A percentile compares a stretch with the other conserved stretches of the same genome.
These are phyloP conservation scores for Zymoseptoria pseudotritici DNA, from an alignment of 2,329 filamentous ascomycete genomes.

Conservation along the genomic window DNA sequence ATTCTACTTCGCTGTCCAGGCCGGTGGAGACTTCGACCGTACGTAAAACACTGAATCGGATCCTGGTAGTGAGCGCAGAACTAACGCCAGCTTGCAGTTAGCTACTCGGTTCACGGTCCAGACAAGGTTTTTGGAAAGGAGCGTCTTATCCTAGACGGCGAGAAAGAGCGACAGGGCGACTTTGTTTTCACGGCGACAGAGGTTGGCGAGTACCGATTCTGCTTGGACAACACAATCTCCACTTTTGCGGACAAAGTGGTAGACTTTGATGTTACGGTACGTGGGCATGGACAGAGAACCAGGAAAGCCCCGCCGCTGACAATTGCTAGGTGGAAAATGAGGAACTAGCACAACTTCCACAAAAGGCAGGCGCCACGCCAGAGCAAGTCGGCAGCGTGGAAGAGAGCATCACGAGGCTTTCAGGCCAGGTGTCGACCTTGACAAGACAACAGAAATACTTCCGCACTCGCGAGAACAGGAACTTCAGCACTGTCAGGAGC, in stretches of 20 bases:
- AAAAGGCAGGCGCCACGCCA: slow-evolving; percentile 77
- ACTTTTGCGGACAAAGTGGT: slow-evolving; percentile 97
- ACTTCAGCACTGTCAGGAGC: slow-evolving; percentile 95
- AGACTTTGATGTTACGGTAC: slow-evolving; percentile 91
- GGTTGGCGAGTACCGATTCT: slow-evolving; percentile 86
- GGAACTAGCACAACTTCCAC: slow-evolving; percentile 62
- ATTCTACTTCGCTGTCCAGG: slow-evolving; percentile 99
- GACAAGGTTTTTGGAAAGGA: slow-evolving; percentile 42
- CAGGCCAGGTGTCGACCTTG: slow-evolving; percentile 85
- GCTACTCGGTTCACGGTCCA: slow-evolving; percentile 82
- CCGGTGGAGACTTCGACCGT: slow-evolving; percentile 86
- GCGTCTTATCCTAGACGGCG: slow-evolving; percentile 73
- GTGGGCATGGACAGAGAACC: slow-evolving; percentile 23
- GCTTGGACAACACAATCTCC: slow-evolving; percentile 98
- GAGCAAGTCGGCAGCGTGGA: slow-evolving; percentile 86
- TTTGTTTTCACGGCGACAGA: slow-evolving; percentile 94
- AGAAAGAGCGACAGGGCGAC: slow-evolving; percentile 91
- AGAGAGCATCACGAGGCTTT: slow-evolving; percentile 92
- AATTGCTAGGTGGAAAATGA: slow-evolving; percentile 79
- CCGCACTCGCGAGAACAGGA: slow-evolving; percentile 95
- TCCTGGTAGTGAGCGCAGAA: not conserved
- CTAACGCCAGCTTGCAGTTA: slow-evolving; percentile 44
- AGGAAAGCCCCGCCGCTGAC: not conserved
- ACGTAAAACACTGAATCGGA: slow-evolving; percentile 5
- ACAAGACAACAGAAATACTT: slow-evolving; percentile 99